A percentile compares a stretch with the other conserved stretches of the same genome.
Conservation (phyloP, 176 grass and related monocot genomes). For the Carex littledalei region DNA sequence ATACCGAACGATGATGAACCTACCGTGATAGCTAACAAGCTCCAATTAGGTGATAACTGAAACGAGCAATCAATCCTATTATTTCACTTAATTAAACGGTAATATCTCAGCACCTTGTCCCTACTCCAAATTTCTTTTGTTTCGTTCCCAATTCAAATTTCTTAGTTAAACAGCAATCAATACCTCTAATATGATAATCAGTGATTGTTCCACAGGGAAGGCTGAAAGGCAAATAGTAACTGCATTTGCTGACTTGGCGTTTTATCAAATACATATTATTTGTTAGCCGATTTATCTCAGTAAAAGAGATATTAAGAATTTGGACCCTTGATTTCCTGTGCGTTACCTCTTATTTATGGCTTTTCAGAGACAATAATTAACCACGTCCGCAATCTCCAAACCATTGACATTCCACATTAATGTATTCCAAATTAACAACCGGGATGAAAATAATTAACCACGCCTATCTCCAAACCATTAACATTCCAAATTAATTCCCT, state of each 20-base stretch:
- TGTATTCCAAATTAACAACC: background rate
- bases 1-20: background rate
- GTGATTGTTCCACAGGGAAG: background rate
- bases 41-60: background rate
- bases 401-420: constrained; percentile 1
- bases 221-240: background rate
- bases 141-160: background rate
- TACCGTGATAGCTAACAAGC: background rate
- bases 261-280: background rate
- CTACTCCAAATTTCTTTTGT: background rate
- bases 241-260: background rate
- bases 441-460: background rate
- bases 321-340: constrained; percentile 3
- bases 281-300: background rate
- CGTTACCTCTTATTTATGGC: background rate
- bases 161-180: background rate
- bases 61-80: background rate
- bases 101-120: too few species aligned
- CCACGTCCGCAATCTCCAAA: background rate
- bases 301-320: background rate
- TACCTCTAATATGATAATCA: background rate
- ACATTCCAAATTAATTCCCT: background rate
- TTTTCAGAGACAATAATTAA: background rate
- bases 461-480: background rate
- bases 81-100: background rate